Evolutionary conservation across 2,329 filamentous ascomycete genomes (phyloP), one percentile per base, ranked within the genome.

Genomic region (Thyridium curvatum): DNA sequence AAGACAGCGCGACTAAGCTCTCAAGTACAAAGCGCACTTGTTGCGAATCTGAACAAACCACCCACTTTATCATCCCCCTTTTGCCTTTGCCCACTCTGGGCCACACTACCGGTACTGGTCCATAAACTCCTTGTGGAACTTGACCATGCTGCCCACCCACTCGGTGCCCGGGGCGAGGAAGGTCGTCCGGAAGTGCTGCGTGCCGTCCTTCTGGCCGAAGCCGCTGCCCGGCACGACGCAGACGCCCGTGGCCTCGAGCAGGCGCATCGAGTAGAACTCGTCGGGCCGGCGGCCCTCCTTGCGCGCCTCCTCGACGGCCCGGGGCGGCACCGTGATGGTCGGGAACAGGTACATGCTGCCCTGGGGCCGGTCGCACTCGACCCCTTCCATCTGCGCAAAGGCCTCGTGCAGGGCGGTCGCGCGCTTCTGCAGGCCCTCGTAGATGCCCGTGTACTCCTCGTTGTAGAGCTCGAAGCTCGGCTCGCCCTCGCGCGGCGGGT

Each of bases 281-380:
- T 98, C 93, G 2, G 91, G 68, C 12, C 73, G 69, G 55, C 85
- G 84, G 52, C 79, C 80, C 60, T 89, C 86, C 45, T 82, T 67
- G 54, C 71, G 62, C 29, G 93, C 93, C 13, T 86, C 86, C 48
- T 83, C 82, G 45, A 82, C 65, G 31, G 89, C 93, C 66, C 86
- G 87, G 17, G 66, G 52, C 2, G 93, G 79, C 17, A 98, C 71
- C 28, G 71, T 79, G 66, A 98, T 94, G 52, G 87, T 93, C 17
- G 93, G 93, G 79, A 97, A 98, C 54, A 98, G 84, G 70, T 98
- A 98, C 93, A 98, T 98, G 59, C 86, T 84, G 44, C 93, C 93
- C 75, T 95, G 86, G 40, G 93, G 93, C 51, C 80, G 74, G 53
- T 85, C 84, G 66, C 90, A 95, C 60, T 90, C 79, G 42, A 98